These are phyloP conservation scores for Aspergillus nanangensis DNA, from an alignment of 495 filamentous ascomycete species.

Conservation along the genomic window DNA sequence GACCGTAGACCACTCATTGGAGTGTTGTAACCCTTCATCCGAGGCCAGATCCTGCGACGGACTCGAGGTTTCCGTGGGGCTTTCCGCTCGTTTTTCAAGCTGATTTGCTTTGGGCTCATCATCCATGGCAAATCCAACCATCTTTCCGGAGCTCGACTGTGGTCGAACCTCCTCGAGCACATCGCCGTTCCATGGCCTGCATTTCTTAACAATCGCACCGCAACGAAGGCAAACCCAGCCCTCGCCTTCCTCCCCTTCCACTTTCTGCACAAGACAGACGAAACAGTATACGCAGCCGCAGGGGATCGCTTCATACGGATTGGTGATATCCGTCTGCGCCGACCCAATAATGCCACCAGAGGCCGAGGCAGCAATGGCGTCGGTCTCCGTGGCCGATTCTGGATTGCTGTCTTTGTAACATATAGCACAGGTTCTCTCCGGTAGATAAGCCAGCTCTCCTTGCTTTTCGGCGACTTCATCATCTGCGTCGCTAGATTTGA, in stretches of 20 bases:
- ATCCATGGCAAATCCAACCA: slow-evolving; percentile 66
- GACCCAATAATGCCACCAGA: slow-evolving; percentile 76
- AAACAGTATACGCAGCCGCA: slow-evolving; percentile 96
- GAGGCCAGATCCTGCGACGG: slow-evolving; percentile 26
- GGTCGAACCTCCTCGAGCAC: slow-evolving; percentile 57
- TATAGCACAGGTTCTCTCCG: slow-evolving; percentile 94
- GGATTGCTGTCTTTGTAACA: slow-evolving; percentile 93
- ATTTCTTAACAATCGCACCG: slow-evolving; percentile 79
- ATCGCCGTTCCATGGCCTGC: slow-evolving; percentile 89
- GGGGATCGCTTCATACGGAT: slow-evolving; percentile 88
- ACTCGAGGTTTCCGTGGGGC: slow-evolving; percentile 13
- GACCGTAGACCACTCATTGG: slow-evolving; percentile 33
- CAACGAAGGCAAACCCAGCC: slow-evolving; percentile 95
- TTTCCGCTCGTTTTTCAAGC: slow-evolving; percentile 8
- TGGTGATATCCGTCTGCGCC: slow-evolving; percentile 90
- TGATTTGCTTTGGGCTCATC: slow-evolving; percentile 14
- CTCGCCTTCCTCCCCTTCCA: slow-evolving; percentile 92
- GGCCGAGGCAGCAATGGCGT: slow-evolving; percentile 58
- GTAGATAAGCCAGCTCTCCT: slow-evolving; percentile 80
- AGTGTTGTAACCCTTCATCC: slow-evolving; percentile 33
- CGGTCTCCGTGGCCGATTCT: slow-evolving; percentile 57
- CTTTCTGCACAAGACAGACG: slow-evolving; percentile 84
- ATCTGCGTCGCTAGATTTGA: slow-evolving; percentile 48
- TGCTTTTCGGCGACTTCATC: slow-evolving; percentile 44
- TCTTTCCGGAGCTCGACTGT: slow-evolving; percentile 51